Evolutionary conservation across 139 green algal species (phyloP).

Genomic region (Edaphochlamys debaryana): DNA sequence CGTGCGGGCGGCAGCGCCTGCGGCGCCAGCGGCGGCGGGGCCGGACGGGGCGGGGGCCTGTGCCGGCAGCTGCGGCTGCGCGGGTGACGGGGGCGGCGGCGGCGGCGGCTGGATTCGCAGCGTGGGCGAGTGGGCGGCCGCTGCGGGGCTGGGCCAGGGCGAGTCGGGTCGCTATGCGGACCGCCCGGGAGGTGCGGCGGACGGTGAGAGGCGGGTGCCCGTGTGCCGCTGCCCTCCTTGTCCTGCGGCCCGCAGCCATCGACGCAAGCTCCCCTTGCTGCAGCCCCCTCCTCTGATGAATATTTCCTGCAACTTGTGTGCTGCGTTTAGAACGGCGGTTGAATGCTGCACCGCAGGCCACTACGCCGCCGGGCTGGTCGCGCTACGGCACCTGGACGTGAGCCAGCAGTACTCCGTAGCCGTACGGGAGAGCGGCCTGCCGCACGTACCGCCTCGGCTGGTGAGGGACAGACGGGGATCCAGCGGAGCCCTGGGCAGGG

Average conservation of each 20-base stretch:
- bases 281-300: no score
- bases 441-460: neutral
- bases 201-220: no score
- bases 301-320: no score
- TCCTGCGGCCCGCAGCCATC: no score
- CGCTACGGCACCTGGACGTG: slow-evolving; percentile 23
- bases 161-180: neutral
- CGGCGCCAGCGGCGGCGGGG: no score
- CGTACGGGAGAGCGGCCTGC: slow-evolving; percentile 1
- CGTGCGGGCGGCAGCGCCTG: neutral
- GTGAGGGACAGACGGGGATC: neutral
- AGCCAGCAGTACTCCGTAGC: slow-evolving; percentile 27
- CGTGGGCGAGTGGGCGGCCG: no score
- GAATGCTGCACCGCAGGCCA: no score
- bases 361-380: slow-evolving; percentile 2
- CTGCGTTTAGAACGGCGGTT: no score
- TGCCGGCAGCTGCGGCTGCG: neutral
- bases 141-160: neutral
- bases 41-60: no score
- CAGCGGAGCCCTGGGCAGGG: neutral
- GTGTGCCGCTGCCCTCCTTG: no score
- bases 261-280: no score
- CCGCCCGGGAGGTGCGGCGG: no score
- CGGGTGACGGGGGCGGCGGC: neutral
- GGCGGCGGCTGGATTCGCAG: neutral